These are phyloP conservation scores for Salix caprea DNA, from an alignment of 345 rosid species.

Conservation along the genomic window DNA sequence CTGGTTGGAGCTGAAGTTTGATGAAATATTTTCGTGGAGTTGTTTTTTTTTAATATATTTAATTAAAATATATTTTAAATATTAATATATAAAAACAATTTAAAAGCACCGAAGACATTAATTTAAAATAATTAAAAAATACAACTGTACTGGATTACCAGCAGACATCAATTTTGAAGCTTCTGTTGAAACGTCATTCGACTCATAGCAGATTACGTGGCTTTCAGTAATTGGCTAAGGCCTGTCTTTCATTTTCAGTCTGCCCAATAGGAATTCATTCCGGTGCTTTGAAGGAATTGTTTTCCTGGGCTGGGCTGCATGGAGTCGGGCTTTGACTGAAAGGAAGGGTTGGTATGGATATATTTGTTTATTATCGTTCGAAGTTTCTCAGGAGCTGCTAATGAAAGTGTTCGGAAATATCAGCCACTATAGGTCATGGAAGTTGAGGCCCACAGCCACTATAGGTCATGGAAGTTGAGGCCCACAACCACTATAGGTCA, in stretches of 20 bases:
- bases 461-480: slow-evolving; percentile 40
- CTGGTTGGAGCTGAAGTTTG: neutral
- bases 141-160: no score
- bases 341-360: no score
- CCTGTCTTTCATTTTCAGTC: no score
- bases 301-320: neutral
- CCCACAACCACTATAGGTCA: slow-evolving; percentile 36
- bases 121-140: no score
- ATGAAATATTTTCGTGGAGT: no score
- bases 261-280: neutral
- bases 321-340: no score
- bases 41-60: no score
- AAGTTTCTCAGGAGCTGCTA: no score
- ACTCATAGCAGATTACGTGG: slow-evolving; percentile 23
- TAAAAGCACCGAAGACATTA: no score
- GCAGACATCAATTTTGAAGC: neutral
- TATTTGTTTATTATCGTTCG: no score
- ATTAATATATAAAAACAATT: no score
- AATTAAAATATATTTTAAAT: no score
- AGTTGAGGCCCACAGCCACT: slow-evolving; percentile 42
- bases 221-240: slow-evolving; percentile 14
- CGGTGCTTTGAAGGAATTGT: neutral
- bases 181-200: slow-evolving; percentile 19
- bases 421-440: slow-evolving; percentile 36
- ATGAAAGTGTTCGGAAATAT: slow-evolving; percentile 34